A percentile compares a stretch with the other conserved stretches of the same genome.
These are phyloP conservation scores for Pochonia chlamydosporia DNA, from an alignment of 2,329 filamentous ascomycete species.

Conservation along the genomic window DNA sequence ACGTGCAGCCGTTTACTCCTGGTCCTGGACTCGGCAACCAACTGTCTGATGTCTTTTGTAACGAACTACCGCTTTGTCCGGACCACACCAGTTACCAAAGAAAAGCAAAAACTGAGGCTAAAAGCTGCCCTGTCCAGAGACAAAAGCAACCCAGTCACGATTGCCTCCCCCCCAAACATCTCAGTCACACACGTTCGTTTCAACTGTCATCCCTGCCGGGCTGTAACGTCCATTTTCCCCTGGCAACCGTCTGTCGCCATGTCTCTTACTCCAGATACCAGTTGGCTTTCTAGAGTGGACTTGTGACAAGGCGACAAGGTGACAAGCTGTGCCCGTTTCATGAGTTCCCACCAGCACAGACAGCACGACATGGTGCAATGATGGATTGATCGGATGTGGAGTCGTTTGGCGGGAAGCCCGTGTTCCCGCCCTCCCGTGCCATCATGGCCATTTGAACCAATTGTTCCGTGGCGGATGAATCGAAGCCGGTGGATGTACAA, in stretches of 20 bases:
- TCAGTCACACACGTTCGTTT: constrained; percentile 2
- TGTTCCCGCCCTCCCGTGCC: neutral
- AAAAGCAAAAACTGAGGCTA: too few relatives aligned
- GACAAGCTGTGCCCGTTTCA: too few relatives aligned
- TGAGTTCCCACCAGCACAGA: neutral
- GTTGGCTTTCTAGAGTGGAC: neutral
- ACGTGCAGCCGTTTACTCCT: constrained; percentile 1
- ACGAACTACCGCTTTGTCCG: neutral
- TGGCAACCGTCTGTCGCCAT: neutral
- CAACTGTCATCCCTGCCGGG: neutral
- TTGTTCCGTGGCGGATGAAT: too few relatives aligned
- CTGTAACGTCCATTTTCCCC: neutral
- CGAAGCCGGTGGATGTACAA: too few relatives aligned
- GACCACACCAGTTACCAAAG: neutral
- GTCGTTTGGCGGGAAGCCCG: neutral
- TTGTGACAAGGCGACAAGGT: too few relatives aligned
- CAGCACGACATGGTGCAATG: neutral
- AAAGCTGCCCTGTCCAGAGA: neutral
- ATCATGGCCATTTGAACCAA: neutral
- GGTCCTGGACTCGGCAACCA: neutral
- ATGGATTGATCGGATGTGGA: neutral
- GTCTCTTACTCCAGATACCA: too few relatives aligned
- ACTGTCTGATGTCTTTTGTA: neutral
- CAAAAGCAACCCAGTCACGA: neutral
- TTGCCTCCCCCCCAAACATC: neutral